Evolutionary conservation across 2,329 filamentous ascomycete genomes (phyloP).

Genomic region (Epichloe elymi): DNA sequence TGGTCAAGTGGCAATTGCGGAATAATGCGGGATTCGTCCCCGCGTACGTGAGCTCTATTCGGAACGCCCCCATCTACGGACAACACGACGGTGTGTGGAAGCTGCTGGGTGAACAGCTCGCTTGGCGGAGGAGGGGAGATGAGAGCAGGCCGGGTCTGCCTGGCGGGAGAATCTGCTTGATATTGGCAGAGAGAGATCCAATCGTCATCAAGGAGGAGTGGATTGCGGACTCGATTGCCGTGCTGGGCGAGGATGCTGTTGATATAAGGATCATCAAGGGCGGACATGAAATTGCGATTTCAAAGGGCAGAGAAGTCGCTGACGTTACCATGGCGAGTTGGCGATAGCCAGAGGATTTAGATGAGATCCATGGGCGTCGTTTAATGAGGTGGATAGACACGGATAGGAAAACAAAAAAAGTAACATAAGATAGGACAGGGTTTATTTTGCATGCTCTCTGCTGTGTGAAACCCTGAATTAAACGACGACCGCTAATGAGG

Average conservation of each 20-base stretch:
- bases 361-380: not conserved
- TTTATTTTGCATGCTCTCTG: too few relatives aligned
- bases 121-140: conserved; percentile 25
- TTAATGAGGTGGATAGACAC: too few relatives aligned
- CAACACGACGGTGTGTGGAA: conserved; percentile 46
- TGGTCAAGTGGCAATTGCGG: conserved; percentile 57
- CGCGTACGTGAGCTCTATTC: conserved; percentile 59
- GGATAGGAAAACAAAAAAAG: too few relatives aligned
- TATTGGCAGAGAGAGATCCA: conserved; percentile 53
- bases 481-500: too few relatives aligned
- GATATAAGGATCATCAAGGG: conserved; percentile 44
- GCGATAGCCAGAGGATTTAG: conserved; percentile 5
- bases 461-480: too few relatives aligned
- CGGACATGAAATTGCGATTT: conserved; percentile 59
- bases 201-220: conserved; percentile 55
- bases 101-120: conserved; percentile 37
- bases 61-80: conserved; percentile 54
- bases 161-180: conserved; percentile 43
- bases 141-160: conserved; percentile 22
- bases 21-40: conserved; percentile 54
- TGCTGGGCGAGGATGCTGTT: conserved; percentile 44
- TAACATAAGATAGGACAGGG: too few relatives aligned
- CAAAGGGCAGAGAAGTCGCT: conserved; percentile 44
- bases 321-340: conserved; percentile 23
- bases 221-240: conserved; percentile 42